These are phyloP conservation scores for Kazachstania martiniae DNA, from an alignment of 805 yeast genomes.

Conservation along the genomic window DNA sequence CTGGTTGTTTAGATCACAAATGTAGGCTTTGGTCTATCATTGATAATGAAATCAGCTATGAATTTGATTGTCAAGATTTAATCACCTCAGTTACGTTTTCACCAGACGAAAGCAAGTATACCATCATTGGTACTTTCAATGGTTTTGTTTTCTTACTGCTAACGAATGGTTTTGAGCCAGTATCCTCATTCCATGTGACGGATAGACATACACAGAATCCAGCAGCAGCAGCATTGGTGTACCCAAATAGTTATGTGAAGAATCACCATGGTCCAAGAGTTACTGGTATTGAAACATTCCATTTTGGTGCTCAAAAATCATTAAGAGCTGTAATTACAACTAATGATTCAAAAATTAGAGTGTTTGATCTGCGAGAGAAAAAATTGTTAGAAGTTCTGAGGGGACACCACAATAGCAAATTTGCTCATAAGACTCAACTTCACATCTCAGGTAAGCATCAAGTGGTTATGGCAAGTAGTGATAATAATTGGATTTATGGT, in stretches of 20 bases:
- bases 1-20: slow-evolving; percentile 70
- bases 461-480: slow-evolving; percentile 62
- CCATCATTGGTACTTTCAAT: slow-evolving; percentile 66
- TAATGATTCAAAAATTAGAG: slow-evolving; percentile 69
- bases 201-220: slow-evolving; percentile 27
- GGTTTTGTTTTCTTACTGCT: slow-evolving; percentile 56
- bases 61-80: slow-evolving; percentile 49
- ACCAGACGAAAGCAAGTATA: slow-evolving; percentile 49
- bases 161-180: slow-evolving; percentile 49
- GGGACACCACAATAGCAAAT: slow-evolving; percentile 59
- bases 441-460: slow-evolving; percentile 3
- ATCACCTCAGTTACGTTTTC: slow-evolving; percentile 70
- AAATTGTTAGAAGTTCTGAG: slow-evolving; percentile 55
- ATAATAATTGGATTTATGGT: slow-evolving; percentile 75
- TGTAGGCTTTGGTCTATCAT: slow-evolving; percentile 75
- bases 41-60: slow-evolving; percentile 53
- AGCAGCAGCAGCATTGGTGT: neutral
- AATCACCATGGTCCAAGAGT: slow-evolving; percentile 43
- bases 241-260: slow-evolving; percentile 5
- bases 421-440: slow-evolving; percentile 54
- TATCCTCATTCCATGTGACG: slow-evolving; percentile 36
- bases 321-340: slow-evolving; percentile 52
- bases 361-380: slow-evolving; percentile 45
- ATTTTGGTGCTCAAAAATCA: no score
- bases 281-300: slow-evolving; percentile 61